phyloP scores from a whole-genome alignment of 768 basidiomycete species.

The Hypholoma sublateritium region DNA sequence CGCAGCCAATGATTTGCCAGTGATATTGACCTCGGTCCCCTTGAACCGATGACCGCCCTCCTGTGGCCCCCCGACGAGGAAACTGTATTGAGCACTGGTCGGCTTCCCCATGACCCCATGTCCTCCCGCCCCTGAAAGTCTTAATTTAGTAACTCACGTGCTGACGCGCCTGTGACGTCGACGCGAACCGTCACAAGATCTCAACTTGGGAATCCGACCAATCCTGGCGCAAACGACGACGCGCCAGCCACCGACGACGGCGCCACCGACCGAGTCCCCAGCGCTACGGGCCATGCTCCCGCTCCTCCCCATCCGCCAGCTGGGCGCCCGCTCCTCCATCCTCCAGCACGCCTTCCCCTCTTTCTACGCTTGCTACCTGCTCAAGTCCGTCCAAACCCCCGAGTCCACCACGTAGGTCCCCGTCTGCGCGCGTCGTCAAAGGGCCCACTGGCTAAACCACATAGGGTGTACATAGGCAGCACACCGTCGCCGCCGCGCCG shows the following conservation, averaged over 20 bases:
- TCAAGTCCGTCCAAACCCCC: constrained; percentile 62
- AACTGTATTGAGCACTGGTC: too few relatives aligned
- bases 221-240: not conserved
- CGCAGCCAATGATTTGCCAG: not conserved
- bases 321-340: constrained; percentile 18
- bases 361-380: constrained; percentile 84
- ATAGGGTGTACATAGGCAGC: constrained; percentile 76
- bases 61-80: too few relatives aligned
- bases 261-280: constrained; percentile 1
- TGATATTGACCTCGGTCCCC: not conserved
- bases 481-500: constrained; percentile 67
- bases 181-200: constrained; percentile 5
- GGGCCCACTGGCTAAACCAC: constrained; percentile 6
- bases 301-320: constrained; percentile 1
- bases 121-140: not conserved
- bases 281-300: constrained; percentile 1
- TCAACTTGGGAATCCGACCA: not conserved
- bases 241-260: constrained; percentile 3
- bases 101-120: too few relatives aligned
- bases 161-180: constrained; percentile 22
- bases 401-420: constrained; percentile 41
- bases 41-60: too few relatives aligned
- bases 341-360: constrained; percentile 42
- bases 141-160: constrained; percentile 22
- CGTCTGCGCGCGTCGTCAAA: constrained; percentile 1